phyloP scores from a whole-genome alignment of 352 stramenopile species.

The Aphanomyces astaci region DNA sequence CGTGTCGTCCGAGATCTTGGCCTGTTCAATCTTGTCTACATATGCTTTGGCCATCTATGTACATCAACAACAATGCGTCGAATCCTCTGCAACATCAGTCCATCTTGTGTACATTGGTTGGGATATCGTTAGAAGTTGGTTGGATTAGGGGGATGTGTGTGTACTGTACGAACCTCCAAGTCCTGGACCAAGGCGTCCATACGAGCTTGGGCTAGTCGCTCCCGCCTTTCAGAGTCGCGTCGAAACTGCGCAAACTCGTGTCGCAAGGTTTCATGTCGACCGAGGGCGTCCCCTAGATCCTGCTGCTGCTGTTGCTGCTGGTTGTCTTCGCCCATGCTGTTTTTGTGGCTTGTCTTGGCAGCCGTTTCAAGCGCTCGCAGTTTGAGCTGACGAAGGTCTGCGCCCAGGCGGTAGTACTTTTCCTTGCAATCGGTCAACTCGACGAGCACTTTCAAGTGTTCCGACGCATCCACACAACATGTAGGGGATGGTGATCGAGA shows the following conservation, averaged over 20 bases:
- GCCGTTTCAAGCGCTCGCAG: no score
- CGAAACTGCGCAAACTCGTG: not conserved
- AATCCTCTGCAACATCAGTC: no score
- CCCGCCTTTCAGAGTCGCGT: not conserved
- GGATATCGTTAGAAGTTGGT: no score
- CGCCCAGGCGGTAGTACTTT: constrained; percentile 20
- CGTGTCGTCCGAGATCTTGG: not conserved
- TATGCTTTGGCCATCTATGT: not conserved
- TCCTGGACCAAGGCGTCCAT: not conserved
- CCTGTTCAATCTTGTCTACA: not conserved
- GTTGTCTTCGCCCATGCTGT: not conserved
- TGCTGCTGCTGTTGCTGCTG: not conserved
- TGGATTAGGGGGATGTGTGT: no score
- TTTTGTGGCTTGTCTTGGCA: not conserved
- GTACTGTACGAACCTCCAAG: not conserved
- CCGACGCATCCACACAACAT: not conserved
- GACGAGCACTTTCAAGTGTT: constrained; percentile 1
- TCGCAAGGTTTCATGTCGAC: not conserved
- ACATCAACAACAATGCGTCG: no score
- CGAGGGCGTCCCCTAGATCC: not conserved
- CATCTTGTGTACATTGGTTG: no score
- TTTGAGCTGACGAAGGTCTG: not conserved
- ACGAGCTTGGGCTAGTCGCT: not conserved
- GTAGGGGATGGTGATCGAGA: not conserved
- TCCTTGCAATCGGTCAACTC: constrained; percentile 7